Evolutionary conservation across 176 grass and related monocot genomes (phyloP).

Genomic region (Tuctoria greenei): DNA sequence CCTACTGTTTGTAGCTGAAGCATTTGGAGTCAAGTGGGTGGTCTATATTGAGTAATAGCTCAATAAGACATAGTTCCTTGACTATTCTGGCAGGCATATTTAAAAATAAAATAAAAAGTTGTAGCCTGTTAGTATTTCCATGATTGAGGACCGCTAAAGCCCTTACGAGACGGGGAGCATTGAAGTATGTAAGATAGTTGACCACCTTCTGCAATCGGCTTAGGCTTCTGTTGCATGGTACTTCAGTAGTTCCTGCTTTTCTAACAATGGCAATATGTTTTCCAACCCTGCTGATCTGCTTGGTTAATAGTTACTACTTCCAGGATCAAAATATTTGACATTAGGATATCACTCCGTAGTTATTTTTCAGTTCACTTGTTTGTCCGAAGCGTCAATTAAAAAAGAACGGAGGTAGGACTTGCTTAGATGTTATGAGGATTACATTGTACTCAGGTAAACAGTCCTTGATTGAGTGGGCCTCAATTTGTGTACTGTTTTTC

Average conservation of each 20-base stretch:
- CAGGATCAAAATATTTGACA: no score
- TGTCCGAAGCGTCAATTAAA: no score
- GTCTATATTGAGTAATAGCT: neutral
- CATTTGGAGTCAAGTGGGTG: neutral
- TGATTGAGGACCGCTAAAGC: neutral
- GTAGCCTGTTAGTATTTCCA: neutral
- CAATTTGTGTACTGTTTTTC: neutral
- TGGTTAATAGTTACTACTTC: neutral
- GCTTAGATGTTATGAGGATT: neutral
- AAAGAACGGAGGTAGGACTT: no score
- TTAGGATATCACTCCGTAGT: no score
- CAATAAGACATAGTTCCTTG: neutral
- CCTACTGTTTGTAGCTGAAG: no score
- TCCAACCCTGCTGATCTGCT: neutral
- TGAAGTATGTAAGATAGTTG: no score
- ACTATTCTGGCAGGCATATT: neutral
- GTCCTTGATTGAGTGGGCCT: neutral
- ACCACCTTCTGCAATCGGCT: neutral
- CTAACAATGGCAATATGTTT: neutral
- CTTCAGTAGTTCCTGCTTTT: no score
- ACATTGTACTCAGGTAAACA: neutral
- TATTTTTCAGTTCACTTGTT: no score
- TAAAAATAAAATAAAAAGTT: neutral
- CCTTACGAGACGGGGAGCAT: no score
- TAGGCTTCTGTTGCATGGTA: neutral